A percentile compares a stretch with the other conserved stretches of the same genome.
Evolutionary conservation across 2,329 filamentous ascomycete species (phyloP).

Genomic region (Verticillium dahliae): DNA sequence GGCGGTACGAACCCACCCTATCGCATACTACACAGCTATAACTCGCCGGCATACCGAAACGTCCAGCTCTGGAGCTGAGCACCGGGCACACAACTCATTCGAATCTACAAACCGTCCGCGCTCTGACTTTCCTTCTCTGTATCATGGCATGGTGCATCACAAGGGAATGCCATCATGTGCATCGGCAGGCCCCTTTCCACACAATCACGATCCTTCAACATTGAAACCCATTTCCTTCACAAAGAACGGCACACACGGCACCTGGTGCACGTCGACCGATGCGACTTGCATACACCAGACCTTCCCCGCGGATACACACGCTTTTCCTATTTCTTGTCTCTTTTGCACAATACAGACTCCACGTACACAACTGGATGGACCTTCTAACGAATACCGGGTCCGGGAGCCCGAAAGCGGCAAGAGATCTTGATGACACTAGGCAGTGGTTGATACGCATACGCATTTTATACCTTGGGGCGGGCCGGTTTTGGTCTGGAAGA

Average conservation of each 20-base stretch:
- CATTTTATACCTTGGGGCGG: neutral
- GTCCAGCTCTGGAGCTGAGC: constrained; percentile 48
- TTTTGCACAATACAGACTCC: neutral
- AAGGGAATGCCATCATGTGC: constrained; percentile 1
- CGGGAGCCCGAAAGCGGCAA: constrained; percentile 5
- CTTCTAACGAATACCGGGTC: neutral
- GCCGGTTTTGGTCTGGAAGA: neutral
- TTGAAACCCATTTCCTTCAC: neutral
- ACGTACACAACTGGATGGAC: neutral
- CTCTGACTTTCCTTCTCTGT: neutral
- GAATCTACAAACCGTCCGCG: neutral
- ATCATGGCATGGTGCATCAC: constrained; percentile 6
- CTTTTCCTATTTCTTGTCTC: too few species aligned
- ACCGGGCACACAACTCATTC: neutral
- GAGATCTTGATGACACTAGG: constrained; percentile 12
- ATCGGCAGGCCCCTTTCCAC: neutral
- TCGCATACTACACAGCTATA: constrained; percentile 51
- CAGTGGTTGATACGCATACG: constrained; percentile 8
- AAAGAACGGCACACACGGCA: neutral
- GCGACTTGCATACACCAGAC: neutral
- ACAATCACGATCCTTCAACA: neutral
- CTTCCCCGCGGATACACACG: neutral
- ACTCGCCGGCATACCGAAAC: constrained; percentile 49
- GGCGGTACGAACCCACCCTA: constrained; percentile 29
- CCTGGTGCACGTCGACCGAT: neutral